Base-by-base conservation (phyloP, 768 basidiomycete genomes). In the Serendipita sp. region DNA sequence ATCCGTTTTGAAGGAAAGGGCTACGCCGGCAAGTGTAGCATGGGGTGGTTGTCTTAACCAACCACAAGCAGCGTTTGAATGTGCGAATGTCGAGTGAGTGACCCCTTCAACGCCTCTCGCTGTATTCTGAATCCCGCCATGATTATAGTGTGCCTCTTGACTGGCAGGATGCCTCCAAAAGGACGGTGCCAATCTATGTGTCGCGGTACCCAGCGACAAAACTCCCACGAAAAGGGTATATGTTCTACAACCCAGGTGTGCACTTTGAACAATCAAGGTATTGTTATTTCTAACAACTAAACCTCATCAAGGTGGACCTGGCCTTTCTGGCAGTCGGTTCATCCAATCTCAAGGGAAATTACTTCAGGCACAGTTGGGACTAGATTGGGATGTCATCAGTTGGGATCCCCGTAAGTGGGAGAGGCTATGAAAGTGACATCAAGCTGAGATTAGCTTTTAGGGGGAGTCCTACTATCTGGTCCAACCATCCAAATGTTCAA, bases 211-310 rank as follows among this genome's bases (percentile, higher is more conserved):
- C 55, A n/a, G 55, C 55, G 10, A 60, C 23, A 31, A 60, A 23
- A 34, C 8, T 27, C 3, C 33, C 55, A n/a, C 18, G 55, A 29
- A 34, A 60, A 2, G 55, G 55, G 4, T 60, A 60, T 3, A 60
- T 60, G 55, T 60, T 60, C 27, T 16, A 18, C 34, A 60, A 60
- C n/a, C 55, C 55, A 60, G 55, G 55, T 60, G n/a, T 29, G 16
- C 10, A 31, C 8, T 11, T 8, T 27, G 10, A 5, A 29, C 10
- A 29, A 18, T 60, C 10, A 16, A 52, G 6, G 6, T 5, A 13
- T 1, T 40, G 37, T 2, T 40, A 23, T 23, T 23, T 23, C 23
- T 23, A 23, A 23, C 23, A 23, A 23, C 23, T 23, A 23, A 23
- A 23, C 23, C 23, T 23, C 23, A 23, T 23, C 23, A 23, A 60